These are phyloP conservation scores for Candida sakaeoensis DNA, from an alignment of 805 yeast genomes.

Conservation along the genomic window DNA sequence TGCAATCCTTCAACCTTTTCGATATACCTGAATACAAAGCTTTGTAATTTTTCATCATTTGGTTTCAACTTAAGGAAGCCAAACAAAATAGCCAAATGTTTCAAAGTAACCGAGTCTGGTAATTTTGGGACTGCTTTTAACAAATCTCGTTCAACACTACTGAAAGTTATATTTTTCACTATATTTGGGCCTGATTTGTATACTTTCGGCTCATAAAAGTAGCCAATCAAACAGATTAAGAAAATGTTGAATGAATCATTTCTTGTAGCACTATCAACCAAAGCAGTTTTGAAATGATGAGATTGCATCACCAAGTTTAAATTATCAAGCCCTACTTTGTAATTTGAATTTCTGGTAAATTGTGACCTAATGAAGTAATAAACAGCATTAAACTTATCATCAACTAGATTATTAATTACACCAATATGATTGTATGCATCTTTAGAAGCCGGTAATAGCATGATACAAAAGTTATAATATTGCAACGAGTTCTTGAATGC, in stretches of 20 bases:
- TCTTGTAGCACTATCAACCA: constrained; percentile 19
- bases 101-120: constrained; percentile 14
- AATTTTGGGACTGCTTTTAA: constrained; percentile 16
- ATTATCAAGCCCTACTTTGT: constrained; percentile 45
- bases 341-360: constrained; percentile 47
- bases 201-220: constrained; percentile 37
- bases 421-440: constrained; percentile 64
- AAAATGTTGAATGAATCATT: constrained; percentile 16
- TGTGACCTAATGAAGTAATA: constrained; percentile 56
- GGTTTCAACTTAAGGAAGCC: constrained; percentile 16
- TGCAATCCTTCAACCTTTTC: constrained; percentile 17
- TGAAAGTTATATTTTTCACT: constrained; percentile 18
- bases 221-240: constrained; percentile 39
- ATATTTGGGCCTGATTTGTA: constrained; percentile 20
- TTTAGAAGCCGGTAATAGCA: constrained; percentile 62
- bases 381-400: constrained; percentile 45
- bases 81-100: constrained; percentile 23
- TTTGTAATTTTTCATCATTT: constrained; percentile 5
- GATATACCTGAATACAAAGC: constrained; percentile 19
- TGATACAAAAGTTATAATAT: constrained; percentile 48
- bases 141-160: constrained; percentile 23
- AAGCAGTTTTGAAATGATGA: constrained; percentile 29
- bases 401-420: constrained; percentile 36
- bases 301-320: constrained; percentile 36
- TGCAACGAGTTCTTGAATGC: constrained; percentile 23